These are phyloP conservation scores for Debaryomyces tyrocola DNA, from an alignment of 805 yeast species.

Conservation along the genomic window DNA sequence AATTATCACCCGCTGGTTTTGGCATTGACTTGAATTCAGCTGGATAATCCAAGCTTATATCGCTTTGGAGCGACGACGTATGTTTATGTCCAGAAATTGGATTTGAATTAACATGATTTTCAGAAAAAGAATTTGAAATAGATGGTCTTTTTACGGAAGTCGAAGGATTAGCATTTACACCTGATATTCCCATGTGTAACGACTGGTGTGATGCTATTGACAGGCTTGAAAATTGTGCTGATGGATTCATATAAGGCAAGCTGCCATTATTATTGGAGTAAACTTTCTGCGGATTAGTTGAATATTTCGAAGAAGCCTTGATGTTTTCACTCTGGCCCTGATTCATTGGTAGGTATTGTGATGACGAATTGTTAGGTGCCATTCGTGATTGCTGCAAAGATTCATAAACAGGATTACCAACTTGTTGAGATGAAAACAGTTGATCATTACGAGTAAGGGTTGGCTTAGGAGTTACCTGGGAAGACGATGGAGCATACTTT, in stretches of 20 bases:
- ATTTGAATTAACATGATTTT: slow-evolving; percentile 15
- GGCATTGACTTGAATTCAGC: slow-evolving; percentile 22
- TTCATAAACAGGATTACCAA: background rate
- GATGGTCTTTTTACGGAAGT: slow-evolving; percentile 17
- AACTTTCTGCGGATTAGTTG: background rate
- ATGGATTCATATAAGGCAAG: slow-evolving; percentile 1
- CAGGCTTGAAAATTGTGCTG: slow-evolving; percentile 5
- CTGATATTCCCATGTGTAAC: background rate
- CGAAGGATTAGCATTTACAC: background rate
- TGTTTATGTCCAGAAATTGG: slow-evolving; percentile 14
- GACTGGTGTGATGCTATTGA: slow-evolving; percentile 2
- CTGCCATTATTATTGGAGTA: background rate
- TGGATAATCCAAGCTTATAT: slow-evolving; percentile 31
- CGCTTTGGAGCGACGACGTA: slow-evolving; percentile 33
- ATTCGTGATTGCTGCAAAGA: background rate
- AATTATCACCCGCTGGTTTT: background rate
- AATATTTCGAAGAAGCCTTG: background rate
- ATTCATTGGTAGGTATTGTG: background rate
- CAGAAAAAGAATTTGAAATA: slow-evolving; percentile 20
- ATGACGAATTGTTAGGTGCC: background rate
- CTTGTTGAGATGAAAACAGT: background rate
- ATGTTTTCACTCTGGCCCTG: background rate
- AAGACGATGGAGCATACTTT: background rate
- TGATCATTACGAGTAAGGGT: background rate
- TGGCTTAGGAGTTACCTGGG: background rate